These are phyloP conservation scores for Solanum phureja DNA, from an alignment of 257 asterid species.

Conservation along the genomic window DNA sequence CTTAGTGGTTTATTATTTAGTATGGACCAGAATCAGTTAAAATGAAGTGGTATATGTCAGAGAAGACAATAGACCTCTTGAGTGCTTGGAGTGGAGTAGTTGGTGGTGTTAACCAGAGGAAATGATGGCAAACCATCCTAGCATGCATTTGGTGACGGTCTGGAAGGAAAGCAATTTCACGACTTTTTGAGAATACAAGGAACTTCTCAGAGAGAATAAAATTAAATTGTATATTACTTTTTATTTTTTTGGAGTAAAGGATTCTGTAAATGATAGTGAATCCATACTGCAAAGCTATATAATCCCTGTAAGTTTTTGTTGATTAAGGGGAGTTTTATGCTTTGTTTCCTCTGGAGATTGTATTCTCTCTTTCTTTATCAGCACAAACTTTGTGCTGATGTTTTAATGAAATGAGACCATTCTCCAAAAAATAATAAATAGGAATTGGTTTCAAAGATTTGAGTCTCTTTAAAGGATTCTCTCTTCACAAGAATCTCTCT, in stretches of 20 bases:
- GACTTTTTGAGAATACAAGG: neutral
- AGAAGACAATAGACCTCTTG: neutral
- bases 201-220: neutral
- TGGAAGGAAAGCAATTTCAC: neutral
- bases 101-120: neutral
- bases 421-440: neutral
- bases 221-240: neutral
- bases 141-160: neutral
- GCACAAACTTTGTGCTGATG: neutral
- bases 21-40: neutral
- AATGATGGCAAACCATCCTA: neutral
- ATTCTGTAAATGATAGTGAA: neutral
- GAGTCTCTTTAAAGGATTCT: neutral
- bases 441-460: neutral
- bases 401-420: neutral
- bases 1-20: neutral
- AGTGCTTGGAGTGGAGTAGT: neutral
- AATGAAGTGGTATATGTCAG: neutral
- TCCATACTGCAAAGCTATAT: neutral
- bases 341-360: neutral
- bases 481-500: neutral
- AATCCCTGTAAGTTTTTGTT: neutral
- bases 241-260: neutral
- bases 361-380: neutral
- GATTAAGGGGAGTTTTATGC: neutral